Percentiles rank a stretch among this genome's conserved stretches.
Conservation (phyloP, 768 basidiomycete genomes). For the Phanerodontia chrysosporium region DNA sequence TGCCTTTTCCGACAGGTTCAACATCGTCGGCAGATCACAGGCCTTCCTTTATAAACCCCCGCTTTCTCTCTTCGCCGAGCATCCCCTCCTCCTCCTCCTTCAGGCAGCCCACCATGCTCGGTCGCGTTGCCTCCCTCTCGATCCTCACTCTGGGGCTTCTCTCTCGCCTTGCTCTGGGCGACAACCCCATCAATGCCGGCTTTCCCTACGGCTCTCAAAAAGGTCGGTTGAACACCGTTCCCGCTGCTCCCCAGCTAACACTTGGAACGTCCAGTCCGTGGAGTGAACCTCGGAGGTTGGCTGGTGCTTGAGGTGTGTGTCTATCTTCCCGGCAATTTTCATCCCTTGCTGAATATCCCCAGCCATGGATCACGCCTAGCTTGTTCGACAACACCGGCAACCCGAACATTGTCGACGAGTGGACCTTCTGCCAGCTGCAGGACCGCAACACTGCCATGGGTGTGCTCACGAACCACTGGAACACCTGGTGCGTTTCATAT, state of each 20-base stretch:
- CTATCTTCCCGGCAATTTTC: too few relatives aligned
- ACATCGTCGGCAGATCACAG: background rate
- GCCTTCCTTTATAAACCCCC: background rate
- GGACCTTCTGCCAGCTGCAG: conserved; percentile 69
- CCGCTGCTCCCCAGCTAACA: background rate
- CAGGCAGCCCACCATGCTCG: conserved; percentile 9
- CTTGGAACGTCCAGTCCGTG: conserved; percentile 45
- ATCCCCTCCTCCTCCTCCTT: conserved; percentile 10
- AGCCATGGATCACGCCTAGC: conserved; percentile 78
- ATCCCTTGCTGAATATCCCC: conserved; percentile 6
- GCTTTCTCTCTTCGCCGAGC: background rate
- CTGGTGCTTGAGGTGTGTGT: conserved; percentile 46
- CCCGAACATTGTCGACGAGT: conserved; percentile 64
- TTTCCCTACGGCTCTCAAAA: conserved; percentile 73
- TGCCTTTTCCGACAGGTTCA: background rate
- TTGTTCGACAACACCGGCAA: conserved; percentile 67
- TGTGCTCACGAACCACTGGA: conserved; percentile 66
- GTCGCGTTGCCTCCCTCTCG: conserved; percentile 17
- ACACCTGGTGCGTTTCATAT: conserved; percentile 35
- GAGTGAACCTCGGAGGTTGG: conserved; percentile 79
- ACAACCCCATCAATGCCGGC: conserved; percentile 40
- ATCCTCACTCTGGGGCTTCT: conserved; percentile 29
- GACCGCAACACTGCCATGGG: conserved; percentile 41
- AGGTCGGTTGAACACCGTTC: conserved; percentile 4
- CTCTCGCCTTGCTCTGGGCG: conserved; percentile 17